These are phyloP conservation scores for Sarcodon sp. DNA, from an alignment of 768 basidiomycete genomes.

Conservation along the genomic window DNA sequence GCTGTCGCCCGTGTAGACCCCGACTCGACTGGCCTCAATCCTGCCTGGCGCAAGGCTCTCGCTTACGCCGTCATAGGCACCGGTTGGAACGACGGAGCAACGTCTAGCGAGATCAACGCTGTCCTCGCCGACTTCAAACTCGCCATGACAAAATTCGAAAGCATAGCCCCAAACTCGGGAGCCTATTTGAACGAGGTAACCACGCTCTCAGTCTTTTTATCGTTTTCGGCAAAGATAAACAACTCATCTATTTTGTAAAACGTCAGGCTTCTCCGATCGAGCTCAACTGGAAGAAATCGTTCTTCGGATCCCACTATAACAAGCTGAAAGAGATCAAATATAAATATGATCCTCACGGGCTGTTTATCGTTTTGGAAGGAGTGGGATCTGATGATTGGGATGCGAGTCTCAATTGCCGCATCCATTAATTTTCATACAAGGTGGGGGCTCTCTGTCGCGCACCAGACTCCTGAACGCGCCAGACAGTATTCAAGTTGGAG, in stretches of 20 bases:
- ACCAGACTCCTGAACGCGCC: too few species aligned
- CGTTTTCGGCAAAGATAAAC: too few species aligned
- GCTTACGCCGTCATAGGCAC: conserved; percentile 14
- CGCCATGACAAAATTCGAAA: conserved; percentile 15
- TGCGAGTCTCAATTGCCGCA: conserved; percentile 11
- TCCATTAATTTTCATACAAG: too few species aligned
- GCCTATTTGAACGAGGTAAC: conserved; percentile 37
- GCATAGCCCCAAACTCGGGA: conserved; percentile 19
- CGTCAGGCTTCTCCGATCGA: conserved; percentile 30
- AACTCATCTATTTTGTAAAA: too few species aligned
- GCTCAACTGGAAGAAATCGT: conserved; percentile 24
- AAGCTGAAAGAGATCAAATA: conserved; percentile 27
- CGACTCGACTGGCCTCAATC: conserved; percentile 28
- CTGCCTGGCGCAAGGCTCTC: conserved; percentile 33
- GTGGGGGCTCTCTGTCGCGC: too few species aligned
- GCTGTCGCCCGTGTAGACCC: conserved; percentile 25
- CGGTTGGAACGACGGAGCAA: conserved; percentile 11
- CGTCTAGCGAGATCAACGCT: conserved; percentile 7
- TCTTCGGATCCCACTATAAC: conserved; percentile 32
- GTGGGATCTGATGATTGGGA: conserved; percentile 42
- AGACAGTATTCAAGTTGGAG: too few species aligned
- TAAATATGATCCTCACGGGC: conserved; percentile 27
- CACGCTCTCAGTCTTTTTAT: neutral
- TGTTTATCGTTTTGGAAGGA: conserved; percentile 35
- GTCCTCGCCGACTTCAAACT: conserved; percentile 7